phyloP scores from a whole-genome alignment of 2,329 filamentous ascomycete species.

The Thelonectria blattea region DNA sequence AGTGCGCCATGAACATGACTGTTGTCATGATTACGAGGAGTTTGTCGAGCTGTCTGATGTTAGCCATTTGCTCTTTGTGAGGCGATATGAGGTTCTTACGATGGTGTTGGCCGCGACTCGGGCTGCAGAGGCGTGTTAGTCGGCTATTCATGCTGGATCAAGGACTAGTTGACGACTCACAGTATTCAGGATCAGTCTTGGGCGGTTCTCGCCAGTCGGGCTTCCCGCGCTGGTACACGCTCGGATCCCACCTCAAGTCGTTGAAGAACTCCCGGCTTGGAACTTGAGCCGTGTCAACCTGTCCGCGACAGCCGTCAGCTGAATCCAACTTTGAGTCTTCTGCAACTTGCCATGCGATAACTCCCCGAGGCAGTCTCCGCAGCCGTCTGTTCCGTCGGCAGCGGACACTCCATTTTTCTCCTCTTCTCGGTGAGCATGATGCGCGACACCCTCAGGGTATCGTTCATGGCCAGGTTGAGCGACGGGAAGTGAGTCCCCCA shows the following conservation, averaged over 20 bases:
- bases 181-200: conserved; percentile 2
- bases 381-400: too few relatives aligned
- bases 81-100: background rate
- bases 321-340: too few relatives aligned
- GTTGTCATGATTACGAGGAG: conserved; percentile 58
- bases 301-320: background rate
- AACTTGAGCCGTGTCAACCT: conserved; percentile 42
- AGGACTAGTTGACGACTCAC: conserved; percentile 42
- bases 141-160: background rate
- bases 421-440: conserved; percentile 21
- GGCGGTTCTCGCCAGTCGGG: too few relatives aligned
- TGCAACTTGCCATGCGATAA: background rate
- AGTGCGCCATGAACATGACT: conserved; percentile 55
- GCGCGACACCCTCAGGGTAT: conserved; percentile 58
- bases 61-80: background rate
- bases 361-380: background rate
- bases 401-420: background rate
- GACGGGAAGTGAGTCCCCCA: conserved; percentile 63
- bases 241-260: conserved; percentile 53
- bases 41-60: conserved; percentile 53
- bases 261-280: background rate
- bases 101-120: background rate
- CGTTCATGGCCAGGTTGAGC: conserved; percentile 58
- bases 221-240: conserved; percentile 46
- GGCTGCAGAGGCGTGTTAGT: conserved; percentile 28